Base-by-base conservation (phyloP, 768 basidiomycete species). In the Lactifluus echinatus region DNA sequence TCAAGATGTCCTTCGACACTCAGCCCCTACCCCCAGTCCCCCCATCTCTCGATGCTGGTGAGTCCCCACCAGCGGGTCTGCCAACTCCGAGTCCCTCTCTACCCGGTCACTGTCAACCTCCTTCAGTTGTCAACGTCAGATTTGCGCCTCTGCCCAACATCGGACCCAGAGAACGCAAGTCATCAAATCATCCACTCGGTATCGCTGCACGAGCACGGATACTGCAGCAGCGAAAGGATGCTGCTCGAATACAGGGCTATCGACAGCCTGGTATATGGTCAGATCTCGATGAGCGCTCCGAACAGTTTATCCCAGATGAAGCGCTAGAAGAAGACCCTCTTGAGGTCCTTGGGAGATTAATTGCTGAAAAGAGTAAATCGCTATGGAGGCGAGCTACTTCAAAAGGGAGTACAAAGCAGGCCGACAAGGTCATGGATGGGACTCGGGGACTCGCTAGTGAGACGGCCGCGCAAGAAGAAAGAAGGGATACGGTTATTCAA, bases 131-230 rank as follows among this genome's bases (percentile, higher is more conserved):
- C 36, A 65, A 48, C 53, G 66, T 73, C 59, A 66, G 64, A 39
- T 73, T 73, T 61, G 72, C 72, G 5, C 72, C 72, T 17, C 67
- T 73, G 21, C 72, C 72, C 11, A 33, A 49, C 26, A 65, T 67
- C 48, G 70, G 66, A 17, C 67, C 67, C 12, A 65, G 70, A 45
- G 67, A 66, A 48, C 70, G 70, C 31, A 65, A 65, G 56, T 60
- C 66, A 14, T 63, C 66, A 12, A 63, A 49, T 45, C 62, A 66
- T 47, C 70, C 66, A 34, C 66, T 73, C 48, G 72, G 72, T 39
- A 64, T 73, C 50, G 72, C 71, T 23, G 71, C 71, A 36, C 69
- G 72, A 55, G 70, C 69, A n/a, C 66, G 63, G 23, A 66, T 72
- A 63, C 63, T 72, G 26, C 67, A 65, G 26, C 65, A 66, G 29